A percentile compares a stretch with the other conserved stretches of the same genome.
Evolutionary conservation across 2,329 filamentous ascomycete genomes (phyloP).

Genomic region (Chaetomiaceae sp.): DNA sequence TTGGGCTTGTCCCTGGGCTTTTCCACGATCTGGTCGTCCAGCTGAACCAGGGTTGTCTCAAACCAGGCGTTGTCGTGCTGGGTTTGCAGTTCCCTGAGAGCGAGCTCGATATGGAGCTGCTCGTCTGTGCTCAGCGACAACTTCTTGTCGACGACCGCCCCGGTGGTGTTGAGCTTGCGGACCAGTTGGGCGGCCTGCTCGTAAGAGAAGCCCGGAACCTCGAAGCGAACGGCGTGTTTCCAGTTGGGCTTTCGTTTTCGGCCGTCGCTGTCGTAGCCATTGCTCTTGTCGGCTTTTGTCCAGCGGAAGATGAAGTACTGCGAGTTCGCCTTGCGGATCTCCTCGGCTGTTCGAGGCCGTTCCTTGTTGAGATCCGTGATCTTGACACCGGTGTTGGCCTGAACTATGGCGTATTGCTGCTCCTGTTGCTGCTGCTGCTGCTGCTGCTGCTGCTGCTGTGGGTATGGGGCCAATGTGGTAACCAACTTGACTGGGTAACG

Average conservation of each 20-base stretch:
- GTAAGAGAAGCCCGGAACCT: conserved; percentile 36
- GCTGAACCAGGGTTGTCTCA: conserved; percentile 40
- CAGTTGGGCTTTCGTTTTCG: conserved; percentile 34
- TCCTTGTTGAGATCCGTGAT: conserved; percentile 37
- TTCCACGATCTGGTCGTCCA: conserved; percentile 37
- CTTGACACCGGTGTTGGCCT: conserved; percentile 20
- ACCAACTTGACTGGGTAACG: background rate
- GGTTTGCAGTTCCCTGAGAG: conserved; percentile 33
- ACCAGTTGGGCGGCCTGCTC: conserved; percentile 36
- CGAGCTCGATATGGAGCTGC: conserved; percentile 40
- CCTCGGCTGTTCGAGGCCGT: conserved; percentile 32
- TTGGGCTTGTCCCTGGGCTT: conserved; percentile 25
- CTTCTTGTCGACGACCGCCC: conserved; percentile 38
- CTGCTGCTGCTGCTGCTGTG: conserved; percentile 1
- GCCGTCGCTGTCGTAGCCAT: conserved; percentile 36
- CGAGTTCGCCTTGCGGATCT: conserved; percentile 38
- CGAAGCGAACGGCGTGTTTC: conserved; percentile 34
- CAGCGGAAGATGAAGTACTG: conserved; percentile 39
- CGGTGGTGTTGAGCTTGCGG: conserved; percentile 34
- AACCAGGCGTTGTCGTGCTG: conserved; percentile 37
- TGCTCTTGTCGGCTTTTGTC: conserved; percentile 32
- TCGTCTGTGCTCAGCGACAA: conserved; percentile 35
- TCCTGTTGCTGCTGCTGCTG: conserved; percentile 1
- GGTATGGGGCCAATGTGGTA: background rate
- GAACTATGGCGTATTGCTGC: conserved; percentile 6